These are phyloP conservation scores for Leccinellum rugosiceps DNA, from an alignment of 768 basidiomycete species.

Conservation along the genomic window DNA sequence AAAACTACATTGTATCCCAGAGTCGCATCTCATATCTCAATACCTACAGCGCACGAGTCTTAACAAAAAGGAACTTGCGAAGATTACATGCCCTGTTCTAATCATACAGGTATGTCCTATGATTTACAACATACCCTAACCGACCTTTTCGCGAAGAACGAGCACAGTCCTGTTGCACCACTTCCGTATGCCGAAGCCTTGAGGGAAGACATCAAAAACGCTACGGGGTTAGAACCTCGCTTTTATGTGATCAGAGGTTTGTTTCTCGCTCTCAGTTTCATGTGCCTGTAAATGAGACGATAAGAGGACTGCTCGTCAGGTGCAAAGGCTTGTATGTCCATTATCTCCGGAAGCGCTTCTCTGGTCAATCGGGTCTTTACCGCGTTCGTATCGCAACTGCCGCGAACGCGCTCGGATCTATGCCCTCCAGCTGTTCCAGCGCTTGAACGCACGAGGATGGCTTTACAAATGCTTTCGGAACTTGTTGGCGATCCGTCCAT, in stretches of 20 bases:
- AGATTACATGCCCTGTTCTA: constrained; percentile 60
- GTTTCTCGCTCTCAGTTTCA: background rate
- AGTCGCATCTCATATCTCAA: background rate
- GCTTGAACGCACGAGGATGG: constrained; percentile 51
- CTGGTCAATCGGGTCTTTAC: constrained; percentile 61
- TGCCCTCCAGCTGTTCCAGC: constrained; percentile 32
- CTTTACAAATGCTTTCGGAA: constrained; percentile 51
- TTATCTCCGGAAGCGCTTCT: constrained; percentile 54
- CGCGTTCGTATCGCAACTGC: constrained; percentile 59
- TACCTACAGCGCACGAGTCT: constrained; percentile 52
- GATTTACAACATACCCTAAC: background rate
- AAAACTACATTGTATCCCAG: background rate
- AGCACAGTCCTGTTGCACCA: constrained; percentile 52
- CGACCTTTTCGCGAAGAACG: constrained; percentile 45
- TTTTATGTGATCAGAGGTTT: constrained; percentile 63
- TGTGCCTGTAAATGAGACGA: background rate
- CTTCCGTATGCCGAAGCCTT: constrained; percentile 56
- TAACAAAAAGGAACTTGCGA: constrained; percentile 43
- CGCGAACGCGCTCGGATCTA: constrained; percentile 49
- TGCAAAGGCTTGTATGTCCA: constrained; percentile 50
- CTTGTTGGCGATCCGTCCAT: constrained; percentile 46
- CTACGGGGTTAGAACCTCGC: constrained; percentile 42
- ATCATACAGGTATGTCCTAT: constrained; percentile 56
- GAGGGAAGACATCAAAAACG: constrained; percentile 46
- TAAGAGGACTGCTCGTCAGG: constrained; percentile 35